phyloP scores from a whole-genome alignment of 2,329 filamentous ascomycete species.

The Epichloe scottii region DNA sequence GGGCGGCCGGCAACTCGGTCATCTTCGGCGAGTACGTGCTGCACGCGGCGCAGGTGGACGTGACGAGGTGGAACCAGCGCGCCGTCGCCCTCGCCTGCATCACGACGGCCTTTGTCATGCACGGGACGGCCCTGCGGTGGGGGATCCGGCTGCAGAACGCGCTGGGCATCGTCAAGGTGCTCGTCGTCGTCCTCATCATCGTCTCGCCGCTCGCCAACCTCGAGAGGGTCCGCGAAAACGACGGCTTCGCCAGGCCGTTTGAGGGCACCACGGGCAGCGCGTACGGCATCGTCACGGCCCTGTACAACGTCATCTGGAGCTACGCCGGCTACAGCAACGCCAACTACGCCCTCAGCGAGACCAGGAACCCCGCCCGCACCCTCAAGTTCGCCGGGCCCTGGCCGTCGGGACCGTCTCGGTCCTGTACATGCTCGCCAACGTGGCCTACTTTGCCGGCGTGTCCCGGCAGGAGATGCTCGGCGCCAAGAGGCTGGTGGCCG shows the following conservation, averaged over 20 bases:
- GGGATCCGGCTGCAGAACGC: constrained; percentile 55
- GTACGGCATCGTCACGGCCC: constrained; percentile 55
- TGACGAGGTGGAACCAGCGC: constrained; percentile 54
- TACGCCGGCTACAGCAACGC: constrained; percentile 58
- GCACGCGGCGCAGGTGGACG: constrained; percentile 48
- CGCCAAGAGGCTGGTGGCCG: constrained; percentile 39
- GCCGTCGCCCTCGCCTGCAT: constrained; percentile 55
- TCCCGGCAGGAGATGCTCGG: constrained; percentile 39
- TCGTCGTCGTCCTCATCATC: constrained; percentile 53
- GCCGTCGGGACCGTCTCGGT: constrained; percentile 45
- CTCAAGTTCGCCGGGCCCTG: constrained; percentile 52
- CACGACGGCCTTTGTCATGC: constrained; percentile 51
- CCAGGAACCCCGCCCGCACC: constrained; percentile 50
- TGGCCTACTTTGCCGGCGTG: constrained; percentile 52
- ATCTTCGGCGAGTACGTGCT: constrained; percentile 61
- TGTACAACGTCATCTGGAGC: constrained; percentile 62
- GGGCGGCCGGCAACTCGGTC: constrained; percentile 55
- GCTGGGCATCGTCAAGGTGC: constrained; percentile 53
- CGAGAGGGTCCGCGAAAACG: constrained; percentile 41
- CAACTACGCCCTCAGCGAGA: constrained; percentile 54
- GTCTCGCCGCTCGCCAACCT: constrained; percentile 49
- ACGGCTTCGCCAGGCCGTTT: constrained; percentile 53
- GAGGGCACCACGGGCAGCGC: constrained; percentile 52
- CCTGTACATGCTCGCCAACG: constrained; percentile 55
- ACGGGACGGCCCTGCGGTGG: constrained; percentile 51